Percentiles rank a stretch among this genome's conserved stretches.
Conservation (phyloP, 2,329 filamentous ascomycete species). For the Blastomyces gilchristii region DNA sequence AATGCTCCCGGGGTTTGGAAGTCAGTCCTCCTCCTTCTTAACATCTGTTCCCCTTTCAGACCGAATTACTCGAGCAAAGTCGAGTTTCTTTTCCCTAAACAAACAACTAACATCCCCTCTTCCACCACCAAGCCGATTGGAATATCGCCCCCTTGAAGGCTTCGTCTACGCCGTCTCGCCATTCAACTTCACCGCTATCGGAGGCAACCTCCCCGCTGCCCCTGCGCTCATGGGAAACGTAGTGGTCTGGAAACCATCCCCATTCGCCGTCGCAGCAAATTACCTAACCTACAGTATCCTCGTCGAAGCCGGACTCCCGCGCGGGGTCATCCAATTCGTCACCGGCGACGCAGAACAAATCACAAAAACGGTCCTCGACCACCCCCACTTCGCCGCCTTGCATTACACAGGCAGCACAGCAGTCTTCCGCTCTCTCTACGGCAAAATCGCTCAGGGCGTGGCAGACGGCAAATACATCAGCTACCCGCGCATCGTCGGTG, state of each 20-base stretch:
- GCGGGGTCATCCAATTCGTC: constrained; percentile 85
- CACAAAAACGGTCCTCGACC: constrained; percentile 64
- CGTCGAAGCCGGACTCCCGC: constrained; percentile 78
- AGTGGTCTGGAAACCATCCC: constrained; percentile 93
- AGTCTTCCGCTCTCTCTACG: constrained; percentile 82
- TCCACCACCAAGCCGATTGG: constrained; percentile 48
- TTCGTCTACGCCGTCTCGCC: constrained; percentile 92
- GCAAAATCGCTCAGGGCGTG: constrained; percentile 70
- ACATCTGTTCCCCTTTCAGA: not conserved
- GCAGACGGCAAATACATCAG: constrained; percentile 70
- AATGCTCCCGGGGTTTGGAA: constrained; percentile 84
- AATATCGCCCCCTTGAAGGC: constrained; percentile 82
- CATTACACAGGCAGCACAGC: constrained; percentile 91
- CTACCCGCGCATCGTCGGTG: constrained; percentile 81
- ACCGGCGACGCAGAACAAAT: constrained; percentile 79
- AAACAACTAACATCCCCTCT: not conserved
- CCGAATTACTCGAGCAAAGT: not conserved
- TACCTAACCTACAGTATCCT: constrained; percentile 86
- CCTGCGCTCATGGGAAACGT: constrained; percentile 90
- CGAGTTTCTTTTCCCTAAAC: not conserved
- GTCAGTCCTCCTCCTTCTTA: constrained; percentile 25
- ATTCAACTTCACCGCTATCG: constrained; percentile 97
- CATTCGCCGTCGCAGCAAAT: constrained; percentile 77
- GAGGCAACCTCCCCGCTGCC: constrained; percentile 70
- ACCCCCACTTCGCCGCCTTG: constrained; percentile 75